Base-by-base conservation (phyloP, 129 eudicot genomes). In the Escallonia rubra region DNA sequence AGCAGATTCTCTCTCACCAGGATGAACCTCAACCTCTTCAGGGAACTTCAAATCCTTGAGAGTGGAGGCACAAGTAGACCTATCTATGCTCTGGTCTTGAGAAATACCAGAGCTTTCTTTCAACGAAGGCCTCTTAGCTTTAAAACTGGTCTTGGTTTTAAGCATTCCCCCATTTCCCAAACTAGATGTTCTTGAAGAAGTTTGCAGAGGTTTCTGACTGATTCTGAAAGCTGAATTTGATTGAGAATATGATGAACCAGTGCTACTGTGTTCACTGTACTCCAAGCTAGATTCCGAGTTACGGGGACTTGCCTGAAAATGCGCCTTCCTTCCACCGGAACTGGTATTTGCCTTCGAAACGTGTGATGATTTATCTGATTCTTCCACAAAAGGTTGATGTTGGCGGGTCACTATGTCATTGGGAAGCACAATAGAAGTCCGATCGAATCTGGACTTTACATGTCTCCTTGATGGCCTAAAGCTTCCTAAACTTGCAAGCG, bases 31-130 rank as follows among this genome's bases (percentile, higher is more conserved):
- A 41, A 77, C 73, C 7, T 79, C 73, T 61, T 77, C 48, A 1
- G 95, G 80, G 60, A 93, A 82, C 78, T 86, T 89, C 6, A 86
- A 78, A 45, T 76, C 89, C 72, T 84, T 93, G n/a, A 93, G 81
- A 52, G 72, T 78, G 2, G 96, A 94, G 51, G 99, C 89, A 79
- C 87, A 87, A 3, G 99, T 94, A 43, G 91, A 90, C 68, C 77
- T 79, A 56, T 74, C 69, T 8, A 76, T 72, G 65, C 61, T 63
- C 42, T 49, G 67, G 47, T 70, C 83, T 49, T 68, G 68, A 10
- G 84, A 54, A 59, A 49, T 57, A 40, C 66, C 63, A 46, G 77
- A 60, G 48, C 50, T 3, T 49, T 73, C 73, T 43, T 49, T 71
- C 66, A 50, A 65, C 11, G 79, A 45, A 40, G 75, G 42, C 68